Evolutionary conservation across 2,329 filamentous ascomycete species (phyloP).

Genomic region (Pseudopithomyces maydicus): DNA sequence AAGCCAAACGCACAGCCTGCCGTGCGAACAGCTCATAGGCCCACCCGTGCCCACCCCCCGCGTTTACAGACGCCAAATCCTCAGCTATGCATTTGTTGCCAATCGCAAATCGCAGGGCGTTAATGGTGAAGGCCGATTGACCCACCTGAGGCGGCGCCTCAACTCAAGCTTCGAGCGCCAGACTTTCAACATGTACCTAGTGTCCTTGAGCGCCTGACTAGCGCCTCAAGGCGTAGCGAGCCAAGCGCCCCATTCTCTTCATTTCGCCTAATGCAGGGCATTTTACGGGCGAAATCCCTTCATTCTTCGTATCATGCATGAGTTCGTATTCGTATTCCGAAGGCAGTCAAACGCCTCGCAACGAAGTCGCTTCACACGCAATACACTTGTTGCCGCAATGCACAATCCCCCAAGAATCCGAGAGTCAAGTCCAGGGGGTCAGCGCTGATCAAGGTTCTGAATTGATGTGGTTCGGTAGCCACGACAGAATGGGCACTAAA

Average conservation of each 20-base stretch:
- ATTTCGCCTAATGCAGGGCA: constrained; percentile 11
- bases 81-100: constrained; percentile 16
- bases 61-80: constrained; percentile 12
- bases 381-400: background rate
- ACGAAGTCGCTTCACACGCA: constrained; percentile 2
- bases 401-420: background rate
- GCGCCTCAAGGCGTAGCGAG: constrained; percentile 30
- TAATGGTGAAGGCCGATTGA: background rate
- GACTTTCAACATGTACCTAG: background rate
- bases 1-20: constrained; percentile 18
- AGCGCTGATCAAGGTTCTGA: background rate
- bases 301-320: constrained; percentile 15
- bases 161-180: constrained; percentile 18
- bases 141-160: constrained; percentile 9
- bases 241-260: constrained; percentile 21
- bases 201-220: constrained; percentile 3
- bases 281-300: constrained; percentile 14
- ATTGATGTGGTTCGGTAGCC: constrained; percentile 14
- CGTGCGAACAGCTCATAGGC: constrained; percentile 12
- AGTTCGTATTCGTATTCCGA: constrained; percentile 14
- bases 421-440: background rate
- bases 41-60: constrained; percentile 11
- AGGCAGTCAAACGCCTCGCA: constrained; percentile 6
- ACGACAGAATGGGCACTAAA: constrained; percentile 17
- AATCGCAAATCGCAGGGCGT: constrained; percentile 3